phyloP scores from a whole-genome alignment of 2,329 filamentous ascomycete genomes.

The Paracoccidioides brasiliensis region DNA sequence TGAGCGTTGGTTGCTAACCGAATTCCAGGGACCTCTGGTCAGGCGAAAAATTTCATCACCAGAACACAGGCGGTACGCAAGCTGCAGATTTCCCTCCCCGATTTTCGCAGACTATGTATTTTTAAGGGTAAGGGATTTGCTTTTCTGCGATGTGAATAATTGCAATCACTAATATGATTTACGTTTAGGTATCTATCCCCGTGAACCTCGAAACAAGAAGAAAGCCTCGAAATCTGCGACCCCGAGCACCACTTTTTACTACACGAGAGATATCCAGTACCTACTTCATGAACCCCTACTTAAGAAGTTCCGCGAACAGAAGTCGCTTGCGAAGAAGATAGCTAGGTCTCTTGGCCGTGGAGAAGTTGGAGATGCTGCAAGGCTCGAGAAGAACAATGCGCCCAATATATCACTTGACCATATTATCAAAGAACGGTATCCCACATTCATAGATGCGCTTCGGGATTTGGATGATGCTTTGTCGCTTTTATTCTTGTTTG shows the following conservation, averaged over 20 bases:
- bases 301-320: slow-evolving; percentile 92
- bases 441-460: slow-evolving; percentile 87
- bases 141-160: not conserved
- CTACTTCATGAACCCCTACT: slow-evolving; percentile 92
- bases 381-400: slow-evolving; percentile 82
- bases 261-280: slow-evolving; percentile 94
- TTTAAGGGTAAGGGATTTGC: slow-evolving; percentile 58
- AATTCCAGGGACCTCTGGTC: slow-evolving; percentile 58
- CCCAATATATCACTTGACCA: slow-evolving; percentile 87
- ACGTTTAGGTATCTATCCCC: slow-evolving; percentile 68
- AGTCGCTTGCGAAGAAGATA: slow-evolving; percentile 95
- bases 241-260: slow-evolving; percentile 81
- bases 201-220: slow-evolving; percentile 92
- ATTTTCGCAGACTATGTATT: slow-evolving; percentile 96
- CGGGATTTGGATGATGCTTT: slow-evolving; percentile 92
- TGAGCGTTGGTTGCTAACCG: slow-evolving; percentile 10
- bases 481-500: slow-evolving; percentile 94
- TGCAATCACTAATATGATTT: slow-evolving; percentile 9
- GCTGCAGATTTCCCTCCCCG: slow-evolving; percentile 89
- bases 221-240: slow-evolving; percentile 88
- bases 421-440: slow-evolving; percentile 95
- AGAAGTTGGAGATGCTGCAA: slow-evolving; percentile 75
- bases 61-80: slow-evolving; percentile 94
- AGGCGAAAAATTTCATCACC: slow-evolving; percentile 97
- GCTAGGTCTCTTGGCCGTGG: slow-evolving; percentile 80